These are phyloP conservation scores for Erigeron philadelphicus DNA, from an alignment of 140 eudicot species.

Conservation along the genomic window DNA sequence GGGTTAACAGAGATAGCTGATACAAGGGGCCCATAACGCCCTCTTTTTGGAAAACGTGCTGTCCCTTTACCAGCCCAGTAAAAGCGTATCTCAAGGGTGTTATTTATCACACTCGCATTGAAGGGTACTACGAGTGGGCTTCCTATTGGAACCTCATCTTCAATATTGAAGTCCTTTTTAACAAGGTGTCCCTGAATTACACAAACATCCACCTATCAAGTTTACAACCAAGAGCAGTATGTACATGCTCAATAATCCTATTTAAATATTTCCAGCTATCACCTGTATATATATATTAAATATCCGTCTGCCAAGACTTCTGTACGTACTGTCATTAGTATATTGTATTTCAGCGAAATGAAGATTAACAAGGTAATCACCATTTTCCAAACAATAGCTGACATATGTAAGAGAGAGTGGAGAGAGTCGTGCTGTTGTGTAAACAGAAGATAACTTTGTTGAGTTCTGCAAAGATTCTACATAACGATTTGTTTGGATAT, in stretches of 20 bases:
- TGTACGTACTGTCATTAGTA: conserved; percentile 47
- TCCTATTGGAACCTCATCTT: conserved; percentile 62
- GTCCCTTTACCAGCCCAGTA: conserved; percentile 96
- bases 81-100: conserved; percentile 65
- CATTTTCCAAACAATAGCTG: conserved; percentile 71
- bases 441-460: conserved; percentile 42
- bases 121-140: conserved; percentile 39
- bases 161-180: conserved; percentile 59
- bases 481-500: conserved; percentile 48
- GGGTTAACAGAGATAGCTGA: conserved; percentile 83
- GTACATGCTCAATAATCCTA: neutral
- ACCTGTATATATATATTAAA: conserved; percentile 91
- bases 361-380: conserved; percentile 56
- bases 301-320: conserved; percentile 67
- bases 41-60: conserved; percentile 70
- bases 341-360: conserved; percentile 83
- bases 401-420: conserved; percentile 73
- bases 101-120: conserved; percentile 54
- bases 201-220: conserved; percentile 19
- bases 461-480: conserved; percentile 25
- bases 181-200: conserved; percentile 54
- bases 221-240: neutral
- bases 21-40: conserved; percentile 81
- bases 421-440: conserved; percentile 62
- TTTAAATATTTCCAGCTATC: neutral